These are phyloP conservation scores for Populus tremula DNA, from an alignment of 345 rosid species.

Conservation along the genomic window DNA sequence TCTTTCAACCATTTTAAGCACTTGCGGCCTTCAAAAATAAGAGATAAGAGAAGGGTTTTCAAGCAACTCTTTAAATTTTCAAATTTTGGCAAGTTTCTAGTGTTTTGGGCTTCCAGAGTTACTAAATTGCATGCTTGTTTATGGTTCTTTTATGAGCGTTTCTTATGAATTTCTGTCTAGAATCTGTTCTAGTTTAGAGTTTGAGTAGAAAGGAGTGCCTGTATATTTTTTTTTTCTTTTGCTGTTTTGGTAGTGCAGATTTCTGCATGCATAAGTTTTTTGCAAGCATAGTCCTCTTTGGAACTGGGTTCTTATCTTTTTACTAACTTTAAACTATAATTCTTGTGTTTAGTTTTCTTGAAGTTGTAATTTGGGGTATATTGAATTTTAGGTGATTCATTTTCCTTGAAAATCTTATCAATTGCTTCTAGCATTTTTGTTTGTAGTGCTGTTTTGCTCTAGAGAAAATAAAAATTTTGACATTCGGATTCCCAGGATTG, in stretches of 20 bases:
- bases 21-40: slow-evolving; percentile 25
- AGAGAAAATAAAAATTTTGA: neutral
- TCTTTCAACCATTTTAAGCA: slow-evolving; percentile 44
- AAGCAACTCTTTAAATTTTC: slow-evolving; percentile 7
- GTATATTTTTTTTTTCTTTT: neutral
- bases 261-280: neutral
- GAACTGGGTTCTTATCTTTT: slow-evolving; percentile 1
- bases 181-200: slow-evolving; percentile 14
- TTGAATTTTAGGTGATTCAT: neutral
- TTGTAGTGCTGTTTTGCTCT: neutral
- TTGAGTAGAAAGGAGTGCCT: neutral
- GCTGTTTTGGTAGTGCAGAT: neutral
- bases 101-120: slow-evolving; percentile 27
- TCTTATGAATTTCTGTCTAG: slow-evolving; percentile 6
- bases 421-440: neutral
- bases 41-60: slow-evolving; percentile 36
- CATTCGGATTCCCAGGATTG: neutral
- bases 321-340: neutral
- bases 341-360: neutral
- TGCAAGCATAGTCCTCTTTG: neutral
- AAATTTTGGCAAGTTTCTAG: slow-evolving; percentile 28
- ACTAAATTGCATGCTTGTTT: slow-evolving; percentile 5
- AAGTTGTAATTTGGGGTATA: neutral
- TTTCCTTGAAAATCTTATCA: neutral
- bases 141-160: neutral